Percentiles rank a stretch among this genome's conserved stretches.
Conservation (phyloP, 2,329 filamentous ascomycete genomes). For the Fusarium sororula region DNA sequence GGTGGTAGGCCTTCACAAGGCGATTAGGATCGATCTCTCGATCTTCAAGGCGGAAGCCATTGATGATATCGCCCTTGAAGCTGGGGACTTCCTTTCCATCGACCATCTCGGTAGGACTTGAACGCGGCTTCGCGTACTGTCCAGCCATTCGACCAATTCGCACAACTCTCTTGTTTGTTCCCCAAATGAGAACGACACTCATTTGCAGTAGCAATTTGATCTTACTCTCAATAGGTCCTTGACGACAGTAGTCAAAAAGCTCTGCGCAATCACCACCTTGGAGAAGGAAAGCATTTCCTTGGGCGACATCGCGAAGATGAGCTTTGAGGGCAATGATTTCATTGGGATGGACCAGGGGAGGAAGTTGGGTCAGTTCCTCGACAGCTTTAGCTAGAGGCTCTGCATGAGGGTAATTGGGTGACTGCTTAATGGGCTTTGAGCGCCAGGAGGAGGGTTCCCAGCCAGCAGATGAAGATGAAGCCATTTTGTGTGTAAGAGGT, state of each 20-base stretch:
- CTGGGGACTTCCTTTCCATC: constrained; percentile 84
- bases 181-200: constrained; percentile 95
- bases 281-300: constrained; percentile 90
- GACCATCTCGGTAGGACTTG: constrained; percentile 84
- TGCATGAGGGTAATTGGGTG: constrained; percentile 73
- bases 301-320: constrained; percentile 83
- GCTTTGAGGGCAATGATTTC: constrained; percentile 84
- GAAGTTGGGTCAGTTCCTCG: constrained; percentile 72
- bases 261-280: constrained; percentile 98
- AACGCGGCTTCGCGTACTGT: constrained; percentile 96
- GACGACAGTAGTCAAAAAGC: constrained; percentile 95
- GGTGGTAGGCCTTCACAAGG: constrained; percentile 91
- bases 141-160: constrained; percentile 96
- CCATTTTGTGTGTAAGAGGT: constrained; percentile 22
- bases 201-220: constrained; percentile 97
- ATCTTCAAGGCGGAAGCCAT: constrained; percentile 82
- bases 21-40: constrained; percentile 83
- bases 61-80: constrained; percentile 95
- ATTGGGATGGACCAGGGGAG: constrained; percentile 80
- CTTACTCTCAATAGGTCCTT: constrained; percentile 90
- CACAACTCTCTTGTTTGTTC: constrained; percentile 81
- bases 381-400: constrained; percentile 67
- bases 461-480: constrained; percentile 44
- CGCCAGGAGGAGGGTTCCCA: constrained; percentile 78
- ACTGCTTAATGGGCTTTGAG: constrained; percentile 81